Evolutionary conservation across 1,139 yeast species (phyloP), one percentile per base, ranked within the genome.

Genomic region (Lodderomyces orthopsilosis): DNA sequence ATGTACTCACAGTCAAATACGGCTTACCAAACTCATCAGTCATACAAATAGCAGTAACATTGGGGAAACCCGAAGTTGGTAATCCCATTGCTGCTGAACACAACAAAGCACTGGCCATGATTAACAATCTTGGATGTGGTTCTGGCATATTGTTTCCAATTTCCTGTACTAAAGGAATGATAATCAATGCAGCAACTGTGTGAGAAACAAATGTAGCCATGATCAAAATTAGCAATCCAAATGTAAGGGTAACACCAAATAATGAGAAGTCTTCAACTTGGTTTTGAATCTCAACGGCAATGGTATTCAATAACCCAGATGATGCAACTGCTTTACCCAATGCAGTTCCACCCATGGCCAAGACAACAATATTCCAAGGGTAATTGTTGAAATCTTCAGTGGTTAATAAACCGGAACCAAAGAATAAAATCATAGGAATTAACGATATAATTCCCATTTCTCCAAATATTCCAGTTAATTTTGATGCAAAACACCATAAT

Each of bases 341-440:
- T 1, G 89, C 85, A 35, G 85, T 76, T 54, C 90, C 89, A 41
- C 91, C 91, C 89, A 83, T 83, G 2, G 90, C 90, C 48, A 84
- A 68, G 6, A 83, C 75, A 18, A 83, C 88, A 55, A 83, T 83
- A 38, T 83, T 79, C 91, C 91, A 84, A 5, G 89, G 88, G 61
- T 83, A 83, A 50, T 79, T 79, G 57, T 83, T 83, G 54, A 84
- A 75, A 58, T 83, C 90, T 40, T 79, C 79, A 0, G 86, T 77
- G 4, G 81, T 69, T 49, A 84, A 63, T 45, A 84, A 58, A 2
- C 89, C 88, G 2, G 87, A 73, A n/a, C 88, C 89, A 55, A 83
- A 83, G 54, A 83, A 82, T 33, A 83, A 61, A 6, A 81, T 74
- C 22, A 84, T 71, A 22, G 91, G 91, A 38, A 84, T 65, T 37